Base-by-base conservation (phyloP, 192 early-diverging fungal species). In the Ambispora gerdemannii region DNA sequence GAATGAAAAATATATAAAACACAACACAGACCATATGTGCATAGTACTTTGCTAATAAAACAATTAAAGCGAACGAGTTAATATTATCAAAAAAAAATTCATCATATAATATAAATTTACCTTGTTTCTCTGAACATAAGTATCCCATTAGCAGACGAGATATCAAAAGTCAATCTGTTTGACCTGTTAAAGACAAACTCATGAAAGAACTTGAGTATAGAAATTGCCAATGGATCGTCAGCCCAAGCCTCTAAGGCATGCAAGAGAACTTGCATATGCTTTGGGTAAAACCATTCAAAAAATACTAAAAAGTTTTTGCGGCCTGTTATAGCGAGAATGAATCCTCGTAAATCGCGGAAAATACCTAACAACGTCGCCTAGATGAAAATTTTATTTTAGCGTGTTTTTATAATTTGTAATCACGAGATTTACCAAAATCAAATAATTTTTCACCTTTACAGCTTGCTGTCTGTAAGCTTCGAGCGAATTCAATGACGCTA, bases 121-220 rank as follows among this genome's bases (percentile, higher is more conserved):
- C 90, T 92, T 2, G 91, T 90, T 74, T 94, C 92, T 67, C 92
- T 85, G 80, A 96, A 96, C 22, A 96, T 77, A 31, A 96, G 80
- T 28, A 96, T 92, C 17, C 94, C 94, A 65, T 93, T 93, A 6
- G 93, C 82, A 15, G 91, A 92, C 13, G 90, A 86, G 32, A 91
- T 83, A 31, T 95, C 94, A 83, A 95, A 95, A 43, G 80, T 83
- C 47, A 95, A 78, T 34, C 94, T 85, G 74, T 91, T 85, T 74
- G 80, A 85, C 72, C 85, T 83, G 78, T 95, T 96, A 60, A 86
- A 83, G 30, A 88, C 88, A 83, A 96, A 89, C 81, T 95, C 93
- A 17, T 83, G 63, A 68, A 86, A 81, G 67, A 95, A 90, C 72
- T 88, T 91, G 55, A 96, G 81, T 34, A 91, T 82, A 0, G 88